Evolutionary conservation across 139 green algal genomes (phyloP).

Genomic region (Micractinium conductrix): DNA sequence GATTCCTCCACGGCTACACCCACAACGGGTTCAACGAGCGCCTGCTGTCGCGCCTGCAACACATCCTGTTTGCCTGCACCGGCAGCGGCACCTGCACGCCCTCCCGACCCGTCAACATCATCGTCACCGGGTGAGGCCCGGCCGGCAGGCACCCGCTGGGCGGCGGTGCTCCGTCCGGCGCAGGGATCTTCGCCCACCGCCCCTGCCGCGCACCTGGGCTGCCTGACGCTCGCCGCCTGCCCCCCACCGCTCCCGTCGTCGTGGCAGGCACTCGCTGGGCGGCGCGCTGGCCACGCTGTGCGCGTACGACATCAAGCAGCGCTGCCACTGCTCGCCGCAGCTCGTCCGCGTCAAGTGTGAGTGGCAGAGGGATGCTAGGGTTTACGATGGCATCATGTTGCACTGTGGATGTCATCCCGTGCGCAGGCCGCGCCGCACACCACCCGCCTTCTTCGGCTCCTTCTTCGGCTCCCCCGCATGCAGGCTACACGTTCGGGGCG

Average conservation of each 20-base stretch:
- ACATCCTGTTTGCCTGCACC: constrained; percentile 38
- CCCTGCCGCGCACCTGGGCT: too few species aligned
- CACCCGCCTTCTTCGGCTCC: neutral
- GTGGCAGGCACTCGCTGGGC: constrained; percentile 54
- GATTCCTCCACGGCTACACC: constrained; percentile 31
- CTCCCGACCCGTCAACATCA: constrained; percentile 13
- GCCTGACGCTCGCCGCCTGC: too few species aligned
- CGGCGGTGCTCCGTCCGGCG: neutral
- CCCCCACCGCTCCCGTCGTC: neutral
- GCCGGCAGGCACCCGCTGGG: neutral
- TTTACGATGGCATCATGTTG: neutral
- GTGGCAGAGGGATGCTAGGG: neutral
- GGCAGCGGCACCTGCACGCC: too few species aligned
- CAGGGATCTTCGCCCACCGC: too few species aligned
- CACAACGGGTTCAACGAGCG: constrained; percentile 36
- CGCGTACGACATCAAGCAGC: constrained; percentile 45
- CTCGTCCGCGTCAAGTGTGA: neutral
- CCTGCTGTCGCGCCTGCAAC: constrained; percentile 26
- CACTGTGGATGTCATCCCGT: neutral
- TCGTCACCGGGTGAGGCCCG: constrained; percentile 21
- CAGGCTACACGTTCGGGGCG: constrained; percentile 67
- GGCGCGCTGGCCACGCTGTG: constrained; percentile 58
- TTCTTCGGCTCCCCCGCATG: neutral
- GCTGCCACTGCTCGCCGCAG: neutral
- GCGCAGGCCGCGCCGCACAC: too few species aligned